Percentiles rank a stretch among this genome's conserved stretches.
Conservation (phyloP, 192 early-diverging fungal species). For the Entomortierella lignicola region DNA sequence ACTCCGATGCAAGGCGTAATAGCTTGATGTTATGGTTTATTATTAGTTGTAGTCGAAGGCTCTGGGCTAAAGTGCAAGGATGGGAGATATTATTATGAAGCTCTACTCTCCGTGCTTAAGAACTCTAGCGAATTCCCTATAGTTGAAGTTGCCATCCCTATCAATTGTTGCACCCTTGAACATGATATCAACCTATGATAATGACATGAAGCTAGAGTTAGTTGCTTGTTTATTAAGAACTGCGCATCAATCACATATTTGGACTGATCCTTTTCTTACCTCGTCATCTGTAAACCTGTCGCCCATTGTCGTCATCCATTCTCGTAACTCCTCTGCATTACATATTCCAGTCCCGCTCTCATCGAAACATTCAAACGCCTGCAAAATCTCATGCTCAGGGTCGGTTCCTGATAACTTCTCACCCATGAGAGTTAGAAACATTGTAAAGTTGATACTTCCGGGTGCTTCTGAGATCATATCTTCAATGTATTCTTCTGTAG, state of each 20-base stretch:
- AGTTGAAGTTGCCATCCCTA: slow-evolving; percentile 84
- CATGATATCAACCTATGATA: slow-evolving; percentile 92
- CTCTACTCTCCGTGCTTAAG: slow-evolving; percentile 91
- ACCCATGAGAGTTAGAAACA: slow-evolving; percentile 96
- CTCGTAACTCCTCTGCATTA: slow-evolving; percentile 81
- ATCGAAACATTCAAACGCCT: slow-evolving; percentile 96
- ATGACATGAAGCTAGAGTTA: too few relatives aligned
- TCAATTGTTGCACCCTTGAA: slow-evolving; percentile 90
- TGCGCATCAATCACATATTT: too few relatives aligned
- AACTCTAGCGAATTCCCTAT: slow-evolving; percentile 90
- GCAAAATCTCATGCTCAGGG: slow-evolving; percentile 89
- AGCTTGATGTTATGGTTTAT: not conserved
- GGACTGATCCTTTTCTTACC: too few relatives aligned
- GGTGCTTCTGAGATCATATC: slow-evolving; percentile 92
- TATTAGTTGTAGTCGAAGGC: not conserved
- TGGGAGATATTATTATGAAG: not conserved
- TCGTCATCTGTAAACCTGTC: slow-evolving; percentile 94
- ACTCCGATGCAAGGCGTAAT: too few relatives aligned
- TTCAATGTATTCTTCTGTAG: slow-evolving; percentile 85
- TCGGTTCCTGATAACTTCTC: slow-evolving; percentile 94
- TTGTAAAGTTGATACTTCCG: slow-evolving; percentile 95
- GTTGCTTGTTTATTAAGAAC: too few relatives aligned
- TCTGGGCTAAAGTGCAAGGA: slow-evolving; percentile 1
- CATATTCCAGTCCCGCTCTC: slow-evolving; percentile 84
- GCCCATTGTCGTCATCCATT: slow-evolving; percentile 93